Base-by-base conservation (phyloP, 1,284 basidiomycete species). In the Leccinum variabile region DNA sequence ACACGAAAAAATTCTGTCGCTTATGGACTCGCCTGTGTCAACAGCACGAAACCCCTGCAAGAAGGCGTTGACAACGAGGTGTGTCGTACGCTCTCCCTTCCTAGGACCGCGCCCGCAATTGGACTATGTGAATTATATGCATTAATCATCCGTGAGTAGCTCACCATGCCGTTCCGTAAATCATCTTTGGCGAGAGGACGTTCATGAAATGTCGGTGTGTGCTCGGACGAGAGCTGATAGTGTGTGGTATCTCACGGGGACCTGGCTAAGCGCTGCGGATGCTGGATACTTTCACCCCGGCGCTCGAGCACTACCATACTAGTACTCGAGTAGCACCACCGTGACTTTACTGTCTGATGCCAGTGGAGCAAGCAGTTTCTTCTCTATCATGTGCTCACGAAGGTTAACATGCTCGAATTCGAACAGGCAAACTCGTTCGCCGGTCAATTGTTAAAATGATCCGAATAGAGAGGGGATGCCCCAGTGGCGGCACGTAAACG, bases 31-130 rank as follows among this genome's bases (percentile, higher is more conserved):
- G 86, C 89, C 85, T 70, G 91, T 93, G 69, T 94, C 92, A 50
- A 94, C 85, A 2, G 88, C 91, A 56, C 86, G 79, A 73, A 93
- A 94, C 2, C 92, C 92, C 63, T 85, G 81, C 55, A 88, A 76
- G 54, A 94, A 83, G 2, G 92, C 92, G 58, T 80, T 80, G 57
- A 88, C 76, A 13, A 94, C 90, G 3, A 94, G 81, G 8, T 80
- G 77, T 0, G 84, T 77, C 0, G 92, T 94, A 14, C 81, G 76
- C 59, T 89, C 87, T 71, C 88, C 87, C 78, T 92, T 92, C 90
- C 89, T 88, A 59, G 39, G 52, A 57, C 57, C 64, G 39, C 56
- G 57, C 65, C 35, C n/a, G 41, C 30, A 30, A 30, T 41, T 53
- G 49, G 22, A 13, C 44, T 46, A 22, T 2, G 49, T 55, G 14